Evolutionary conservation across 31 red algal species (phyloP), one percentile per base, ranked within the genome.

Genomic region (Asparagopsis taxiformis): DNA sequence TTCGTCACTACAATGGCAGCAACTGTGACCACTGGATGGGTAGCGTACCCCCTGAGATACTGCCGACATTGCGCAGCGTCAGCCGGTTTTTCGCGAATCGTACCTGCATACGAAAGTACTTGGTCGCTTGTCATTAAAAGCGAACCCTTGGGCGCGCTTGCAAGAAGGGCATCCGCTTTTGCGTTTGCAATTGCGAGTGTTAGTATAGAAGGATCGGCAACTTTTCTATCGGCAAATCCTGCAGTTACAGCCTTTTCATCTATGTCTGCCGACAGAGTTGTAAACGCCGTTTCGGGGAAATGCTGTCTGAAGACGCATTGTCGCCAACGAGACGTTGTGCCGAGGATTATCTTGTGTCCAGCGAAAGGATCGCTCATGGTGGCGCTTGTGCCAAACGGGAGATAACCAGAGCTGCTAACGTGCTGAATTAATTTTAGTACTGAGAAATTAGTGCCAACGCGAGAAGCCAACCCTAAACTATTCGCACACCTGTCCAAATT

Each of bases 121-220:
- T 94, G 90, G 70, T 94, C 90, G 29, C 67, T 77, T 1, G 90
- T 94, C 44, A 94, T 65, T 23, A 94, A 65, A 25, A 94, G 67
- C 25, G 62, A 31, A 46, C 59, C 25, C 33, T 30, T 28, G 4
- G 52, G 34, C 24, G 82, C 16, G 1, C 1, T 50, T 20, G 33
- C 15, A 13, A 88, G 21, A 28, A 94, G 55, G 23, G 80, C 90
- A 6, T 80, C 90, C 8, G 82, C 74, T 32, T 94, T 94, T 59
- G 82, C 83, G 52, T 77, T 26, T 30, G 77, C 90, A 33, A 94
- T 68, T 34, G 69, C 55, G 2, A 70, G 60, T 6, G 84, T 72
- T 9, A 94, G 56, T 13, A 26, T 11, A 26, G 77, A 60, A 7
- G 90, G 75, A n/a, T 81, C 77, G 25, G 82, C 36, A 2, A 33